Evolutionary conservation across 129 eudicot genomes (phyloP).

Genomic region (Mikania micrantha): DNA sequence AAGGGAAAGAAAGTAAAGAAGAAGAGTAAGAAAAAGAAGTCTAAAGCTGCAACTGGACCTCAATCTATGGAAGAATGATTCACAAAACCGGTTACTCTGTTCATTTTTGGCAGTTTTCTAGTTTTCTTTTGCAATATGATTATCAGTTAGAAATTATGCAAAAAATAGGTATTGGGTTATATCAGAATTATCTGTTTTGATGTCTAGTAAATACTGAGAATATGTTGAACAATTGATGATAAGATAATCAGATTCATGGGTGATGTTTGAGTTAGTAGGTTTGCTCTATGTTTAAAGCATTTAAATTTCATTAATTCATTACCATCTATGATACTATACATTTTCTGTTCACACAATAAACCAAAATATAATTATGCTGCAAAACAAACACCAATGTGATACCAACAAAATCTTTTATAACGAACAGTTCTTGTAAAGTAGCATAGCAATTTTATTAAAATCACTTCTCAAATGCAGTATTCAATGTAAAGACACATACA

Average conservation of each 20-base stretch:
- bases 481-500: background rate
- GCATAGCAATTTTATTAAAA: background rate
- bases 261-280: too few species aligned
- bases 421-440: background rate
- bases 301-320: too few species aligned
- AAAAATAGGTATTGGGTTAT: constrained; percentile 1
- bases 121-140: constrained; percentile 7
- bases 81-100: background rate
- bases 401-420: background rate
- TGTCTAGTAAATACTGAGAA: constrained; percentile 19
- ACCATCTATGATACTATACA: too few species aligned
- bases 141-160: constrained; percentile 6
- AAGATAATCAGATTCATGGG: background rate
- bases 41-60: constrained; percentile 40
- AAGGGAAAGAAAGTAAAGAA: constrained; percentile 35
- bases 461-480: background rate
- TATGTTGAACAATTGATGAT: background rate
- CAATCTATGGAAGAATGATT: constrained; percentile 59
- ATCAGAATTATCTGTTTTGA: background rate
- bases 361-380: background rate
- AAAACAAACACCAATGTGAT: background rate
- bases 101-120: background rate
- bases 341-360: background rate
- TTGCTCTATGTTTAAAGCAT: too few species aligned
- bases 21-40: constrained; percentile 43